Evolutionary conservation across 371 early-diverging fungal genomes (phyloP).

Genomic region (Lichtheimia ramosa): DNA sequence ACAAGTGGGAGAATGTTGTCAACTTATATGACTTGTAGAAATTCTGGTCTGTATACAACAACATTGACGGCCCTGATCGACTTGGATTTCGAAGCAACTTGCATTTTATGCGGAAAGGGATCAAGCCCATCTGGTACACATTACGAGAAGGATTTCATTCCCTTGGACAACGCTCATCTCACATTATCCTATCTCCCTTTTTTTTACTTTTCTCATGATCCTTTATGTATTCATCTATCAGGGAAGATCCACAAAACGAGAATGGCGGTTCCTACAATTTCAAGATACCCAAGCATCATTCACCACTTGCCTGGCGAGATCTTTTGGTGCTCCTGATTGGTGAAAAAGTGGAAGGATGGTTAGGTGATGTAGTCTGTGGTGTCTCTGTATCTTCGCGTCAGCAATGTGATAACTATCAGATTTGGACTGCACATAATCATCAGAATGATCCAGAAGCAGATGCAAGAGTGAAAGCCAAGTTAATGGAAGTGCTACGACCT

Average conservation of each 20-base stretch:
- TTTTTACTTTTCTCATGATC: background rate
- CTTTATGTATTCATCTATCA: conserved; percentile 7
- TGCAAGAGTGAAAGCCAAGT: conserved; percentile 39
- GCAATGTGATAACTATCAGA: conserved; percentile 60
- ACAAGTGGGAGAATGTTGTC: background rate
- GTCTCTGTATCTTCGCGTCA: conserved; percentile 61
- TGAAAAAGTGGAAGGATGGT: conserved; percentile 56
- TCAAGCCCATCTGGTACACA: conserved; percentile 70
- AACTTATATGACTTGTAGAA: conserved; percentile 22
- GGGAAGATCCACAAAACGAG: conserved; percentile 76
- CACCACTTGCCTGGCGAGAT: conserved; percentile 58
- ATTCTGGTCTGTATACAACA: conserved; percentile 59
- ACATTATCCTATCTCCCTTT: no score
- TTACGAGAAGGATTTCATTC: no score
- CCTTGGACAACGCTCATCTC: no score
- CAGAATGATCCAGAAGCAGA: conserved; percentile 22
- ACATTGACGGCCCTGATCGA: conserved; percentile 52
- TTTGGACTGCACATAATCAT: conserved; percentile 60
- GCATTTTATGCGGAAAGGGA: conserved; percentile 70
- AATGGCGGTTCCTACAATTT: conserved; percentile 78
- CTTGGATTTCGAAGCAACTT: conserved; percentile 52
- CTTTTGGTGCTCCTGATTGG: conserved; percentile 60
- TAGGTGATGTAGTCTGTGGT: conserved; percentile 65
- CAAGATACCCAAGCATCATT: conserved; percentile 57
- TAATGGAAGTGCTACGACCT: conserved; percentile 39